phyloP scores from a whole-genome alignment of 2,329 filamentous ascomycete genomes.

The Fusarium denticulatum region DNA sequence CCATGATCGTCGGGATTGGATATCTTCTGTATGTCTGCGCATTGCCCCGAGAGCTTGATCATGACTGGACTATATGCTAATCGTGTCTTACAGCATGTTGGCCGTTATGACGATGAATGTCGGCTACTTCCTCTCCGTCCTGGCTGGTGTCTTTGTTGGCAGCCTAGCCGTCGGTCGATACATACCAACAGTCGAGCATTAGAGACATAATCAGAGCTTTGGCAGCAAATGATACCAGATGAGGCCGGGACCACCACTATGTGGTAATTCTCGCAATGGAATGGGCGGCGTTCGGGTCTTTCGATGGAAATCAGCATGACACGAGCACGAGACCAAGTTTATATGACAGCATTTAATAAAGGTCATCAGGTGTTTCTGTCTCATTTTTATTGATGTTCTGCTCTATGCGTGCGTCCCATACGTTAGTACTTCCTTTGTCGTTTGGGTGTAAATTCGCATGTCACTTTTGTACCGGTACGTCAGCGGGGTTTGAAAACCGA shows the following conservation, averaged over 20 bases:
- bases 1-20: conserved; percentile 77
- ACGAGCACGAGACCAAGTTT: background rate
- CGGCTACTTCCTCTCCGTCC: conserved; percentile 84
- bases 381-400: background rate
- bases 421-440: background rate
- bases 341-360: background rate
- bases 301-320: background rate
- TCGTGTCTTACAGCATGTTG: conserved; percentile 75
- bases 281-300: background rate
- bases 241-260: background rate
- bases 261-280: background rate
- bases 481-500: conserved; percentile 21
- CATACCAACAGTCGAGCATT: conserved; percentile 60
- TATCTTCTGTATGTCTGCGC: conserved; percentile 80
- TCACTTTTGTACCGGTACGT: conserved; percentile 51
- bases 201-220: background rate
- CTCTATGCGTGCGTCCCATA: background rate
- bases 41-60: background rate
- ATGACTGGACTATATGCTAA: background rate
- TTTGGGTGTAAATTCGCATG: conserved; percentile 5
- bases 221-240: background rate
- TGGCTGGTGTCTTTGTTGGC: conserved; percentile 84
- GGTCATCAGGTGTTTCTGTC: background rate
- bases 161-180: conserved; percentile 83
- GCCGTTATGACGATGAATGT: conserved; percentile 91